A percentile compares a stretch with the other conserved stretches of the same genome.
These are phyloP conservation scores for Mimosa pudica DNA, from an alignment of 306 rosid genomes.

Conservation along the genomic window DNA sequence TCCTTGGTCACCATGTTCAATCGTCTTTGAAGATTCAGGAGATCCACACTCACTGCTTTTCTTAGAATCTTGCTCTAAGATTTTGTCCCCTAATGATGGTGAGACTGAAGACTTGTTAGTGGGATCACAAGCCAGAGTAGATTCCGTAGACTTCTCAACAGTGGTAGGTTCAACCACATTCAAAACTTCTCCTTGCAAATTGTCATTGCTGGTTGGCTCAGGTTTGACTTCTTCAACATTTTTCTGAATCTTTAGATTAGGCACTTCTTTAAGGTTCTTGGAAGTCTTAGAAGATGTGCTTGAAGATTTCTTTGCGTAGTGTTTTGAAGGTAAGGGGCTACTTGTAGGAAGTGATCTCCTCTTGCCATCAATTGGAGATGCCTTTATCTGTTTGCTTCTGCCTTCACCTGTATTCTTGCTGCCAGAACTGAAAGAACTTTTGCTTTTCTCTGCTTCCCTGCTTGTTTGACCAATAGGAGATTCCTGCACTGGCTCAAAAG, in stretches of 20 bases:
- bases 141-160: slow-evolving; percentile 39
- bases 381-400: slow-evolving; percentile 34
- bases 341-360: slow-evolving; percentile 24
- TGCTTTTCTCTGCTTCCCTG: slow-evolving; percentile 32
- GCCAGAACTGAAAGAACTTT: slow-evolving; percentile 25
- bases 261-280: slow-evolving; percentile 28
- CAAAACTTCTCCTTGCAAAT: slow-evolving; percentile 42
- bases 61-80: slow-evolving; percentile 39
- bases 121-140: slow-evolving; percentile 33
- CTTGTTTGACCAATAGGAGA: slow-evolving; percentile 31
- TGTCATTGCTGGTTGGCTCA: slow-evolving; percentile 31
- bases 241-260: slow-evolving; percentile 24
- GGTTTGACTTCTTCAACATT: slow-evolving; percentile 29
- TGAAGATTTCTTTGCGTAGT: slow-evolving; percentile 33
- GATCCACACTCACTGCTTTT: slow-evolving; percentile 29
- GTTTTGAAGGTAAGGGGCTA: slow-evolving; percentile 33
- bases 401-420: slow-evolving; percentile 33
- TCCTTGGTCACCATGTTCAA: slow-evolving; percentile 36
- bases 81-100: slow-evolving; percentile 36
- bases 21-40: slow-evolving; percentile 49
- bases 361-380: slow-evolving; percentile 33
- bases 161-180: slow-evolving; percentile 42
- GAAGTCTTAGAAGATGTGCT: slow-evolving; percentile 16
- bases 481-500: slow-evolving; percentile 20
- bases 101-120: slow-evolving; percentile 35